Conservation (phyloP, 2,329 filamentous ascomycete species). For the Trichoderma gracile region DNA sequence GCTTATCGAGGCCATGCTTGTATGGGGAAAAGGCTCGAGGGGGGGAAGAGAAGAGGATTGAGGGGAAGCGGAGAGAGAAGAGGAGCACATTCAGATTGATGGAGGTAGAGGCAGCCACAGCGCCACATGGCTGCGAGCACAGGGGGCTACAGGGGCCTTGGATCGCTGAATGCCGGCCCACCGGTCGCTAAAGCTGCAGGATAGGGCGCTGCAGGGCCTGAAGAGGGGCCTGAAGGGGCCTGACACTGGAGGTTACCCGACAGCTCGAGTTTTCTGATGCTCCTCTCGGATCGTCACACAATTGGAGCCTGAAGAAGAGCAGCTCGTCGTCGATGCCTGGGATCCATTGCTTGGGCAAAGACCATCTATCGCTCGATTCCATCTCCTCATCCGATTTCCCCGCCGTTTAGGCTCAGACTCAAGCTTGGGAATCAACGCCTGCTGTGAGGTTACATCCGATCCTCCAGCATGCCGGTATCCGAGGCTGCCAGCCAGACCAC, state of each 20-base stretch:
- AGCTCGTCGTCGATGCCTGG: too few species aligned
- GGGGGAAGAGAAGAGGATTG: background rate
- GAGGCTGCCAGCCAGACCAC: background rate
- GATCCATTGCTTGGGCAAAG: background rate
- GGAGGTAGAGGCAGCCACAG: background rate
- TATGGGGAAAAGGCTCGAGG: background rate
- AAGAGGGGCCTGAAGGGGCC: background rate
- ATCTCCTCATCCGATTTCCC: background rate
- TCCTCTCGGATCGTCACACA: background rate
- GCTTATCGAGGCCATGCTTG: constrained; percentile 6
- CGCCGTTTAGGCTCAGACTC: constrained; percentile 3
- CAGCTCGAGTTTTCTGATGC: too few species aligned
- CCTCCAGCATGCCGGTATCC: constrained; percentile 1
- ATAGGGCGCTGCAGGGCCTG: background rate
- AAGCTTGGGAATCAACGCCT: background rate
- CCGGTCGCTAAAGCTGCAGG: background rate
- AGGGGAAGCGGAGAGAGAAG: background rate
- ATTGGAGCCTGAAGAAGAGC: too few species aligned
- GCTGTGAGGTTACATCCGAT: constrained; percentile 19
- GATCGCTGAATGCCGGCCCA: background rate
- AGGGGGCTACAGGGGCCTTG: background rate
- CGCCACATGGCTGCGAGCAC: constrained; percentile 11
- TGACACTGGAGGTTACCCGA: too few species aligned
- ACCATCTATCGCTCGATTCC: background rate
- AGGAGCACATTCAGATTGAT: too few species aligned